Conservation (phyloP, 2,329 filamentous ascomycete genomes). For the Pseudopithomyces maydicus region DNA sequence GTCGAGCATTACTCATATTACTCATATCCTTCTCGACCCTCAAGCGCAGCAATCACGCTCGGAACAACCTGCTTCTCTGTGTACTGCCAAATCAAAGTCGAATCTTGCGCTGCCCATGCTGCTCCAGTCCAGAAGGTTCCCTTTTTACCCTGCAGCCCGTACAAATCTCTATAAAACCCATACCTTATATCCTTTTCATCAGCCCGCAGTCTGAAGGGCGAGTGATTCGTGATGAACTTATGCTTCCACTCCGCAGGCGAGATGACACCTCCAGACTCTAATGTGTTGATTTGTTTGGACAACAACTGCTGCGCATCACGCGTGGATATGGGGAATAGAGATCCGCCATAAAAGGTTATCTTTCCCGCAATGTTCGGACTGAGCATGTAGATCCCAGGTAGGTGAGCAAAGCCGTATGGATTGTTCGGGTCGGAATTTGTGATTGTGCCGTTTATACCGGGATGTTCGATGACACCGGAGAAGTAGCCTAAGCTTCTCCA, state of each 20-base stretch:
- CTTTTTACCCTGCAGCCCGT: background rate
- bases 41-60: background rate
- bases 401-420: background rate
- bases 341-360: background rate
- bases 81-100: background rate
- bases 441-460: background rate
- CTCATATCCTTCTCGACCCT: background rate
- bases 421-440: background rate
- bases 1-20: too few relatives aligned
- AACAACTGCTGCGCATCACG: background rate
- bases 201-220: background rate
- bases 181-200: background rate
- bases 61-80: background rate
- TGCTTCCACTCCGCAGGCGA: background rate
- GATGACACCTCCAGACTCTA: background rate
- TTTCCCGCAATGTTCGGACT: background rate
- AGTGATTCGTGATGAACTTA: background rate
- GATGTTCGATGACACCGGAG: background rate
- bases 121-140: background rate
- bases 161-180: background rate
- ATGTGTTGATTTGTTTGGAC: background rate
- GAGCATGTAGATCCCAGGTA: background rate
- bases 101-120: background rate
- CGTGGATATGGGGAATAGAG: background rate
- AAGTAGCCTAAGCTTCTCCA: background rate